Conservation (phyloP, 345 rosid species). For the Salix exigua region DNA sequence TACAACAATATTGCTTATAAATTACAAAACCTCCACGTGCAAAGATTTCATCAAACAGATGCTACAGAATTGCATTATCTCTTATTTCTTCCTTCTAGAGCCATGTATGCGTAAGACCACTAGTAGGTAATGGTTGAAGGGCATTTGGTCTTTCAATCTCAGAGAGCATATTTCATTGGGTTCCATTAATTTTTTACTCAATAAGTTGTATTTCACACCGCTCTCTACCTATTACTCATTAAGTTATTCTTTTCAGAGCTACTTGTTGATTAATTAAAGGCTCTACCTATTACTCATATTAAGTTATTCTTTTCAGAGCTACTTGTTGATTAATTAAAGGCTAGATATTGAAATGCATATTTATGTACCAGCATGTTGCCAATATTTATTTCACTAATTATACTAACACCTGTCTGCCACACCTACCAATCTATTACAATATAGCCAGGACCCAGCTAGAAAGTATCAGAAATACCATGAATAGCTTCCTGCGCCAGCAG, state of each 20-base stretch:
- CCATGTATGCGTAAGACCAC: not conserved
- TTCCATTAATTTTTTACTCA: not conserved
- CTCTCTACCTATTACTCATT: not conserved
- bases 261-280: not conserved
- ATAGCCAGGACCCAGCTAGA: not conserved
- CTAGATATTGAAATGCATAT: not conserved
- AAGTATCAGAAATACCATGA: not conserved
- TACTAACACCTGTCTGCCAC: not conserved
- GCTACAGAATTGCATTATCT: not conserved
- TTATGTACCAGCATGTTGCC: not conserved
- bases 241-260: not conserved
- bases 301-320: not conserved
- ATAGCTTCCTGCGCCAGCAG: not conserved
- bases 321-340: not conserved
- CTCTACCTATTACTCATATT: not conserved
- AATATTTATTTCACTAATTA: not conserved
- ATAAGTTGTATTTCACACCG: not conserved
- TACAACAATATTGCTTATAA: not conserved
- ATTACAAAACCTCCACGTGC: not conserved
- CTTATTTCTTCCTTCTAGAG: not conserved
- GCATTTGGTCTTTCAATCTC: not conserved
- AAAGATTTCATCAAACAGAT: not conserved
- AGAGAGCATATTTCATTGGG: not conserved
- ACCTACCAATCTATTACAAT: not conserved
- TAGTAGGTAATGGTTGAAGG: not conserved